A percentile compares a stretch with the other conserved stretches of the same genome.
Evolutionary conservation across 495 filamentous ascomycete genomes (phyloP).

Genomic region (Poronia punctata): DNA sequence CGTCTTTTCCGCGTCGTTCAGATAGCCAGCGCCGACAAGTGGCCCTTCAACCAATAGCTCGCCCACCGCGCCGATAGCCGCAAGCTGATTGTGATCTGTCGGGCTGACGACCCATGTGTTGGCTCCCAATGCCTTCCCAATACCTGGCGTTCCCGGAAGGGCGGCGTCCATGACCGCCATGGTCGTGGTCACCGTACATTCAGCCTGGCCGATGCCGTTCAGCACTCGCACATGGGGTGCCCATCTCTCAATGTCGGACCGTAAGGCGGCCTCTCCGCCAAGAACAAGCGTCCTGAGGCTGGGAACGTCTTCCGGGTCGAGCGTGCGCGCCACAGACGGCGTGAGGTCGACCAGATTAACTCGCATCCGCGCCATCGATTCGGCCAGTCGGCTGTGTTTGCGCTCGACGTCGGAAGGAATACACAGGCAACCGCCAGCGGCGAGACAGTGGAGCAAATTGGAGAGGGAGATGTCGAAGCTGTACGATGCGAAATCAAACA

Average conservation of each 20-base stretch:
- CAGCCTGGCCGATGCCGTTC: conserved; percentile 28
- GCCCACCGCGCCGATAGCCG: conserved; percentile 61
- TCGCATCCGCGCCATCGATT: conserved; percentile 31
- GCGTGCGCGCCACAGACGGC: conserved; percentile 31
- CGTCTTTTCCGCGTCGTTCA: conserved; percentile 22
- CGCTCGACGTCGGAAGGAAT: conserved; percentile 25
- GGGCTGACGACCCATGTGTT: conserved; percentile 49
- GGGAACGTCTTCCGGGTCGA: conserved; percentile 36
- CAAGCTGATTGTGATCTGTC: conserved; percentile 48
- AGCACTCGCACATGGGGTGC: conserved; percentile 20
- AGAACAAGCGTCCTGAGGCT: conserved; percentile 34
- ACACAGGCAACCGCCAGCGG: conserved; percentile 30
- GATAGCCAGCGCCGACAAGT: conserved; percentile 27
- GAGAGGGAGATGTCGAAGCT: conserved; percentile 52
- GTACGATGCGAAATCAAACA: conserved; percentile 53
- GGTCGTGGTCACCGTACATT: conserved; percentile 25
- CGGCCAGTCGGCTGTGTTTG: conserved; percentile 19
- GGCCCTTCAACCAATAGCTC: conserved; percentile 71
- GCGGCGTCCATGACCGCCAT: conserved; percentile 14
- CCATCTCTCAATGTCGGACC: conserved; percentile 11
- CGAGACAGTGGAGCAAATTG: conserved; percentile 51
- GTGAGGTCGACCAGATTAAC: conserved; percentile 49
- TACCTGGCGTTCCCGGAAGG: conserved; percentile 42
- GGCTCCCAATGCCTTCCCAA: conserved; percentile 32
- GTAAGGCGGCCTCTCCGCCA: conserved; percentile 30